phyloP scores from a whole-genome alignment of 805 yeast species.

The Hermanozyma aechmeae region DNA sequence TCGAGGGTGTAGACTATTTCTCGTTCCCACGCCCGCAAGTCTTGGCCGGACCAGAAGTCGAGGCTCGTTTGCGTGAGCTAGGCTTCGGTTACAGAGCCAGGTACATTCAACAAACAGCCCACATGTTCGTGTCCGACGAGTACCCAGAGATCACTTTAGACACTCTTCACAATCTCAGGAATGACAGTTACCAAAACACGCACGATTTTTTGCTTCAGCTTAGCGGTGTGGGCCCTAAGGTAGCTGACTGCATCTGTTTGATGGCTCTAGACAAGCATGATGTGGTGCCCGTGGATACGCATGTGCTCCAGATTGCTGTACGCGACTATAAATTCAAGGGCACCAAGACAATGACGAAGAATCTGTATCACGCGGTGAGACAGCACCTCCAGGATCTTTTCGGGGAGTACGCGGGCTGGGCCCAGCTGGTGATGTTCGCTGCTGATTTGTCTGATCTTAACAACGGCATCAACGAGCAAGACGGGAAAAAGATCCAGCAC shows the following conservation, averaged over 20 bases:
- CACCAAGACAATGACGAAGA: slow-evolving; percentile 38
- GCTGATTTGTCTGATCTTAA: slow-evolving; percentile 69
- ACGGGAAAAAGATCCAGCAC: too few species aligned
- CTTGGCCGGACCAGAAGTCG: slow-evolving; percentile 29
- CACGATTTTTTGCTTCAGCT: slow-evolving; percentile 54
- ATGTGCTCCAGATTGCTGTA: slow-evolving; percentile 81
- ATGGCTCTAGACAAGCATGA: slow-evolving; percentile 85
- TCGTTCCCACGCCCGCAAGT: slow-evolving; percentile 65
- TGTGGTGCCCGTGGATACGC: slow-evolving; percentile 93
- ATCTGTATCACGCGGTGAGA: slow-evolving; percentile 48
- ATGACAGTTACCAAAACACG: slow-evolving; percentile 39
- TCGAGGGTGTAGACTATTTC: slow-evolving; percentile 49
- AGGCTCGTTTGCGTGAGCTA: slow-evolving; percentile 31
- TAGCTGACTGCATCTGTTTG: slow-evolving; percentile 90
- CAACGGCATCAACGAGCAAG: slow-evolving; percentile 46
- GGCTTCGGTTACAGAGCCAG: slow-evolving; percentile 92
- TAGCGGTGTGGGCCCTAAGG: slow-evolving; percentile 94
- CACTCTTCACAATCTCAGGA: slow-evolving; percentile 35
- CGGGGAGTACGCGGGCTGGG: slow-evolving; percentile 98
- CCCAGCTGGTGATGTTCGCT: slow-evolving; percentile 88
- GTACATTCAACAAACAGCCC: slow-evolving; percentile 73
- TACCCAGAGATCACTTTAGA: slow-evolving; percentile 25
- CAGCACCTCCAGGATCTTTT: slow-evolving; percentile 54
- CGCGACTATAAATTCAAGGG: slow-evolving; percentile 62
- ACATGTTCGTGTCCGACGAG: slow-evolving; percentile 34